Evolutionary conservation across 1,284 basidiomycete species (phyloP), one percentile per base, ranked within the genome.

Genomic region (Rhodotorula sp.): DNA sequence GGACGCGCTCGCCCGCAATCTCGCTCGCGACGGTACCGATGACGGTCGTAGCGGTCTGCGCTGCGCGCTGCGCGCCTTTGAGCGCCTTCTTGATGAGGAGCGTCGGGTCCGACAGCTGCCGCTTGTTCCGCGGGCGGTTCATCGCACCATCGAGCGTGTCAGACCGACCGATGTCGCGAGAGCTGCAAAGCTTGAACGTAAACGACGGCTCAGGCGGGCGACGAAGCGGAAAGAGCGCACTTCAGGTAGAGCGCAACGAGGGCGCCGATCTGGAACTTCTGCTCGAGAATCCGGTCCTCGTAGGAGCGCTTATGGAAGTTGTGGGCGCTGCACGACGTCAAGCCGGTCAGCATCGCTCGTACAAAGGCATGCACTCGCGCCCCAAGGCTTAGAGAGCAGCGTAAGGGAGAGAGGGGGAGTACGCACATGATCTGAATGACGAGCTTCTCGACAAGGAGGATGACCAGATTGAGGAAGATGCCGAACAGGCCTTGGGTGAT

Each of bases 271-370:
- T 91, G 89, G 79, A 89, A 88, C 80, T 95, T 94, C 80, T 94
- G 92, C 72, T 90, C 88, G 44, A 86, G 83, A 76, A 96, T 91
- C 67, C 93, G 88, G 77, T 95, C 92, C 86, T 81, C 75, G 64
- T 73, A 96, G 17, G 91, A 92, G 75, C 90, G 86, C 79, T 91
- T 89, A 82, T 96, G 93, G 85, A 95, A 96, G 79, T 90, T 90
- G 77, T 81, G 82, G 3, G 83, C 76, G 67, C 81, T 81, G 65
- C 19, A 37, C 34, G n/a, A 21, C 12, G 6, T 27, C n/a, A n/a
- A n/a, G n/a, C n/a, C n/a, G n/a, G n/a, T n/a, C n/a, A n/a, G n/a
- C n/a, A n/a, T n/a, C n/a, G n/a, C n/a, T n/a, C n/a, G 29, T n/a
- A 37, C 3, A 25, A 10, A 5, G 22, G 36, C 19, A 17, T 53